Percentiles rank a stretch among this genome's conserved stretches.
Conservation (phyloP, 2,329 filamentous ascomycete species). For the Ramularia endophylla region DNA sequence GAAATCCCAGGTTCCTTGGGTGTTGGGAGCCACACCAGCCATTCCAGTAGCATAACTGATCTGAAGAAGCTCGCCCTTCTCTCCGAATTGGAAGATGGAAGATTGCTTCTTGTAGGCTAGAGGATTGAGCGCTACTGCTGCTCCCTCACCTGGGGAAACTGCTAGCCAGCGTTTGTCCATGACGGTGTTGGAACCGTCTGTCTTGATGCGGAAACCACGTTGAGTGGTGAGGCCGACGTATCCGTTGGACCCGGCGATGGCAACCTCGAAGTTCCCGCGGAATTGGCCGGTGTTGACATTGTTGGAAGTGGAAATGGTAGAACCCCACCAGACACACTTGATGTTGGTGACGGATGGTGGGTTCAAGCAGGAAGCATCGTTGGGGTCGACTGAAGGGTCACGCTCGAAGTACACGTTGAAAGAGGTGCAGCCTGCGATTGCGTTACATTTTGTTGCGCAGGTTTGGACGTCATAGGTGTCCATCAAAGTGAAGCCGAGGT, state of each 20-base stretch:
- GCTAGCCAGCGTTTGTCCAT: slow-evolving; percentile 19
- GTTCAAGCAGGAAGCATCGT: slow-evolving; percentile 26
- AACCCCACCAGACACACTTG: slow-evolving; percentile 32
- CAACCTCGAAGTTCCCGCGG: slow-evolving; percentile 32
- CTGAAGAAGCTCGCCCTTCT: slow-evolving; percentile 11
- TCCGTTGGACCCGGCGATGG: slow-evolving; percentile 39
- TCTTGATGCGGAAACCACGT: slow-evolving; percentile 7
- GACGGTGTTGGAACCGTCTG: slow-evolving; percentile 4
- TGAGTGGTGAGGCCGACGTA: slow-evolving; percentile 7
- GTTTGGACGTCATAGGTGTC: slow-evolving; percentile 16
- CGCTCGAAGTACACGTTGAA: slow-evolving; percentile 29
- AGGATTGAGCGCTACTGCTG: slow-evolving; percentile 10
- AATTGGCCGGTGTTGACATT: slow-evolving; percentile 32
- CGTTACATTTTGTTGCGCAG: slow-evolving; percentile 17
- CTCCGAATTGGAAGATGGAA: slow-evolving; percentile 9
- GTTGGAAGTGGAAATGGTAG: slow-evolving; percentile 18
- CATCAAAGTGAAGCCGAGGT: slow-evolving; percentile 7
- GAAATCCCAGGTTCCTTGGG: slow-evolving; percentile 7
- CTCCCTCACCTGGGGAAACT: slow-evolving; percentile 9
- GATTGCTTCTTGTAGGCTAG: slow-evolving; percentile 7
- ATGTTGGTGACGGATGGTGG: slow-evolving; percentile 30
- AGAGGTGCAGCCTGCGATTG: slow-evolving; percentile 16
- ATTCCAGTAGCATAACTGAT: slow-evolving; percentile 9
- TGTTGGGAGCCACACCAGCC: slow-evolving; percentile 11
- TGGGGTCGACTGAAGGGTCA: slow-evolving; percentile 30